These are phyloP conservation scores for Fusarium sp. DNA, from an alignment of 2,329 filamentous ascomycete genomes.

Conservation along the genomic window DNA sequence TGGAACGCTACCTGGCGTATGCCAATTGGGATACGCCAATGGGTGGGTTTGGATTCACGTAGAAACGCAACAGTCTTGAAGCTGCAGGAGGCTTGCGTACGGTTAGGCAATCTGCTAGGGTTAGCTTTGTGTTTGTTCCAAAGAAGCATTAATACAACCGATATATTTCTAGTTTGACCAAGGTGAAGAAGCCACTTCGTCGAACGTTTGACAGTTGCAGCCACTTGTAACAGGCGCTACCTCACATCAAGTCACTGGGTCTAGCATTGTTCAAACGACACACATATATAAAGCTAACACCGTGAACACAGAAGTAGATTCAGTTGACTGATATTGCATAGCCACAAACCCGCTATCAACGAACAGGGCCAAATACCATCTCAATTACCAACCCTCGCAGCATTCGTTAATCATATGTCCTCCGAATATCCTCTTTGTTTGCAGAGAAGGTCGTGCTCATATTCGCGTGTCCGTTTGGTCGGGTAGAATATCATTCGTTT, in stretches of 20 bases:
- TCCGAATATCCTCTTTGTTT: constrained; percentile 1
- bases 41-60: background rate
- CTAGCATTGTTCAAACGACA: background rate
- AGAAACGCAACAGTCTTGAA: background rate
- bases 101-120: background rate
- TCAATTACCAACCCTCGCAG: background rate
- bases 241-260: background rate
- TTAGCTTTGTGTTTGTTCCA: background rate
- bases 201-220: constrained; percentile 4
- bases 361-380: constrained; percentile 4
- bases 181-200: background rate
- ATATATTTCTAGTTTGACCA: background rate
- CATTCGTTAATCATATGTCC: constrained; percentile 11
- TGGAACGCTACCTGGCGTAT: background rate
- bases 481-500: background rate
- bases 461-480: constrained; percentile 14
- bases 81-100: background rate
- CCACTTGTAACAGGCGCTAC: background rate
- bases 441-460: constrained; percentile 12
- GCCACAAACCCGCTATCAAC: constrained; percentile 7
- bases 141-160: background rate
- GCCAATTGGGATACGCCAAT: background rate
- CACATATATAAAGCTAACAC: background rate
- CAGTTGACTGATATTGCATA: constrained; percentile 11
- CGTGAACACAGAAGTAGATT: background rate